Base-by-base conservation (phyloP, 148 eudicot species). In the Persicaria maculosa region DNA sequence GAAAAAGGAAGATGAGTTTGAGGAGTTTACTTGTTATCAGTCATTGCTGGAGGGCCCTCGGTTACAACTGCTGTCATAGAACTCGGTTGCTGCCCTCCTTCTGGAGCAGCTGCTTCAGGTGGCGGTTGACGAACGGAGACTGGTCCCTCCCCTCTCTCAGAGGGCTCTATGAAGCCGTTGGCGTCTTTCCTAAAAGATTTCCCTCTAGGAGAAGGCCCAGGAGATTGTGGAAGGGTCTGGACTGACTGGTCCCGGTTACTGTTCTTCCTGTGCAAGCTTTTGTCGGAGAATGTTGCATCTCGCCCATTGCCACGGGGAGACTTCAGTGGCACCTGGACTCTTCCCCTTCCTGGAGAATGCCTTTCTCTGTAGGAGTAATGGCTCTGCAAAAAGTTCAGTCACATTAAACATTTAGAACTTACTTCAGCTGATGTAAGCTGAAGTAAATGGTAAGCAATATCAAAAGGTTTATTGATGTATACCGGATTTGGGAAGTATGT, bases 401-500 rank as follows among this genome's bases (percentile, higher is more conserved):
- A 58, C 48, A 22, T 22, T 67, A 44, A 74, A 22, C 6, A 6
- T 17, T 9, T 22, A 9, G 19, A 48, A 19, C 5, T 2, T 48
- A 17, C 16, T n/a, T 47, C 73, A 36, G 22, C 48, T 9, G 7
- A 43, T 70, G 57, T 52, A 10, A 2, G 2, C 11, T 6, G n/a
- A 1, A 52, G 14, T 52, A 52, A 52, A 0, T 9, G 1, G 55
- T 9, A 1, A 22, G 19, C 44, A 48, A 72, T 50, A 50, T 3
- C 57, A 47, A 52, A 74, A 74, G 45, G 5, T 47, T 14, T 71
- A 68, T 40, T 20, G 65, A 48, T 71, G 67, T 58, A 61, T 90
- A 92, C 99, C 97, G 54, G 74, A n/a, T 81, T 81, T 1, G 97
- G 97, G 71, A 96, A 81, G 78, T 90, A 89, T 8, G 92, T 90